These are phyloP conservation scores for Colletotrichum sp. DNA, from an alignment of 2,329 filamentous ascomycete genomes.

Conservation along the genomic window DNA sequence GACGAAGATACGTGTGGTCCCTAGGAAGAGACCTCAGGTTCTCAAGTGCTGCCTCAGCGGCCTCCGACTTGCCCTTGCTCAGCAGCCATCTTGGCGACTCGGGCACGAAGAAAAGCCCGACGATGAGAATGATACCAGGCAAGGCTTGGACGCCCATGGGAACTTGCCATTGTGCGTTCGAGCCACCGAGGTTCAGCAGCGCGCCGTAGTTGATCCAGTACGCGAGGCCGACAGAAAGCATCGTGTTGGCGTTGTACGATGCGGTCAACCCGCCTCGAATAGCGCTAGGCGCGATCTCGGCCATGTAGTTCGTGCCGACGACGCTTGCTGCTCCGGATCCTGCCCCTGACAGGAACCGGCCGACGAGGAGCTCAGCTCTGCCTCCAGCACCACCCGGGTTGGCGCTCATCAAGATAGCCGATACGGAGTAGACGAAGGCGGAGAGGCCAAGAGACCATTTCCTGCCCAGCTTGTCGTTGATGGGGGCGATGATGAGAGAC, in stretches of 20 bases:
- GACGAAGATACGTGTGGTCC: background rate
- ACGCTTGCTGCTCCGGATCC: constrained; percentile 39
- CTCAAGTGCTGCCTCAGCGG: accelerated
- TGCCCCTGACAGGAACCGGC: background rate
- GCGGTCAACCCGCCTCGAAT: constrained; percentile 45
- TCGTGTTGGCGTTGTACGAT: constrained; percentile 50
- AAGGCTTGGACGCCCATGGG: background rate
- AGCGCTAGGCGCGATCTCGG: constrained; percentile 50
- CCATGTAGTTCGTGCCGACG: constrained; percentile 47
- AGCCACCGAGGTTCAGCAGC: constrained; percentile 36
- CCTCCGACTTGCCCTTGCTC: background rate
- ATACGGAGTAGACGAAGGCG: constrained; percentile 48
- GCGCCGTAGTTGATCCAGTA: constrained; percentile 53
- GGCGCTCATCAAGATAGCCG: constrained; percentile 41
- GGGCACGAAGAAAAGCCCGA: background rate
- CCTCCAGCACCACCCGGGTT: constrained; percentile 30
- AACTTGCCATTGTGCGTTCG: constrained; percentile 53
- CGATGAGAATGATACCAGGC: constrained; percentile 1
- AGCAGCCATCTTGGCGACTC: background rate
- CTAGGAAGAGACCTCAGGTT: background rate
- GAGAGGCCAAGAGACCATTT: constrained; percentile 42
- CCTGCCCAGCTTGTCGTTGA: constrained; percentile 44
- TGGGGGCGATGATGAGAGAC: constrained; percentile 37
- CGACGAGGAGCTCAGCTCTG: background rate
- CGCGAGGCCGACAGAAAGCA: constrained; percentile 42